Conservation (phyloP, 208 protist species). For the Leishmania martiniquensis region DNA sequence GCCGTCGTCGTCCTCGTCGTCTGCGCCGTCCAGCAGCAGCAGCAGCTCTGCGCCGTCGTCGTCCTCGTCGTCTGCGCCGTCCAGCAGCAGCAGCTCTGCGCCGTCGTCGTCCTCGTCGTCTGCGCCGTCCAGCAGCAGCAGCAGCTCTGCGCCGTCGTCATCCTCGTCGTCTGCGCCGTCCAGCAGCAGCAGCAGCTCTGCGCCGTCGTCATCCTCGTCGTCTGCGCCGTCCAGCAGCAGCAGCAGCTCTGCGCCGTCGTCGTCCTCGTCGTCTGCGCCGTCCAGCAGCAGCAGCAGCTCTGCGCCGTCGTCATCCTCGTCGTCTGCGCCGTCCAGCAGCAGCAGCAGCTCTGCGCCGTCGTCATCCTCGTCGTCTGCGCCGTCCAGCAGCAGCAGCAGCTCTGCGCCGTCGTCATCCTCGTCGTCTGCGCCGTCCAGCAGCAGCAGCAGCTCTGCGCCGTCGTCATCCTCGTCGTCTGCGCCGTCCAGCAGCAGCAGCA, state of each 20-base stretch:
- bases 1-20: neutral
- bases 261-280: neutral
- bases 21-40: neutral
- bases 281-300: conserved; percentile 1
- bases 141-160: neutral
- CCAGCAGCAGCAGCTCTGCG: neutral
- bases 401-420: neutral
- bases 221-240: neutral
- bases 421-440: neutral
- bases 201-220: neutral
- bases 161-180: neutral
- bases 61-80: neutral
- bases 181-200: neutral
- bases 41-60: neutral
- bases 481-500: neutral
- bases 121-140: conserved; percentile 1
- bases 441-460: neutral
- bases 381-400: conserved; percentile 1
- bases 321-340: neutral
- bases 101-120: neutral
- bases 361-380: neutral
- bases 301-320: neutral
- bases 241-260: neutral
- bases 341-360: neutral
- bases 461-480: neutral